phyloP scores from a whole-genome alignment of 2,329 filamentous ascomycete species.

The Scopulariopsis brevicaulis region DNA sequence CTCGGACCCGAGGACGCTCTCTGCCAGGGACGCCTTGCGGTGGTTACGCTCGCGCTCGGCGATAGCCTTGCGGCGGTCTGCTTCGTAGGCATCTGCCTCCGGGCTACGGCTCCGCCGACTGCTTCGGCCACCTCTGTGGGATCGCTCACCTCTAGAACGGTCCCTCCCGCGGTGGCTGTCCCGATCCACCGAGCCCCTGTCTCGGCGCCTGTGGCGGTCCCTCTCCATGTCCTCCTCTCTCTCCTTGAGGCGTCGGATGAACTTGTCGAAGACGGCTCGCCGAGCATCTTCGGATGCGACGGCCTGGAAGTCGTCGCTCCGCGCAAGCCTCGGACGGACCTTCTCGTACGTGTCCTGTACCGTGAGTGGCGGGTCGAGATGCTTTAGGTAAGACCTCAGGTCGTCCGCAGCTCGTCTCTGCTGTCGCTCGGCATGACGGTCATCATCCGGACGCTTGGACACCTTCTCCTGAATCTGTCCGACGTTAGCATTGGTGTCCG shows the following conservation, averaged over 20 bases:
- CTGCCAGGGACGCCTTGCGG: conserved; percentile 64
- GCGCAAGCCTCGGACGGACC: conserved; percentile 68
- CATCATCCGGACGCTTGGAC: conserved; percentile 70
- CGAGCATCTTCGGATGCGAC: conserved; percentile 75
- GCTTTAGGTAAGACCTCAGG: conserved; percentile 78
- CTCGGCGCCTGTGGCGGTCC: conserved; percentile 46
- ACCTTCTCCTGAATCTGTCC: conserved; percentile 71
- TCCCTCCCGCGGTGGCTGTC: conserved; percentile 48
- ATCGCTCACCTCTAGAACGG: conserved; percentile 46
- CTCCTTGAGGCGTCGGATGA: conserved; percentile 80
- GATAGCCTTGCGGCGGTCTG: conserved; percentile 85
- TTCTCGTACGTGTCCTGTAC: conserved; percentile 79
- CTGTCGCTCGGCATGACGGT: conserved; percentile 73
- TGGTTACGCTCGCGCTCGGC: conserved; percentile 92
- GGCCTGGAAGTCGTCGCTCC: conserved; percentile 73
- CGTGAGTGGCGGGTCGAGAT: conserved; percentile 72
- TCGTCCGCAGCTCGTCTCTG: conserved; percentile 78
- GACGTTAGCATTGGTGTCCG: background rate
- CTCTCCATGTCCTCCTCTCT: conserved; percentile 76
- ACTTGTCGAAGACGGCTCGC: conserved; percentile 79
- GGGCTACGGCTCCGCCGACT: conserved; percentile 68
- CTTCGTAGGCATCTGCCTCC: conserved; percentile 91
- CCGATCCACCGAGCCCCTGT: conserved; percentile 40
- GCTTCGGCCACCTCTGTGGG: conserved; percentile 44
- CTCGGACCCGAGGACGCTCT: conserved; percentile 43